Percentiles rank a stretch among this genome's conserved stretches.
Conservation (phyloP, 352 stramenopile species). For the Globisporangium nagaii region DNA sequence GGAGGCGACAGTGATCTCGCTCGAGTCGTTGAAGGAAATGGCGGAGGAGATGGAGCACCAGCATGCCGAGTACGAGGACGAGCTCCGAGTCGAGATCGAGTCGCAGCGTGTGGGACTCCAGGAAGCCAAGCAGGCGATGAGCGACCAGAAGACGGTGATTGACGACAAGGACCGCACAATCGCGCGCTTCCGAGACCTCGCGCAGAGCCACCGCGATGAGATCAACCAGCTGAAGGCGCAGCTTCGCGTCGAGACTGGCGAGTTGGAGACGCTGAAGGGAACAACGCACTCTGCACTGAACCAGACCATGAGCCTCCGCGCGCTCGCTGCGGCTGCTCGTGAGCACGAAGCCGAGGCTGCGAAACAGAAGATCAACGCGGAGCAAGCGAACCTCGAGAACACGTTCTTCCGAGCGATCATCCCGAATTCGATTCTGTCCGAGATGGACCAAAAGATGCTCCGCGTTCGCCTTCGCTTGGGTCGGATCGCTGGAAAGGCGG, state of each 20-base stretch:
- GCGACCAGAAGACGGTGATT: constrained; percentile 49
- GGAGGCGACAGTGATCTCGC: constrained; percentile 57
- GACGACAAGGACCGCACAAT: constrained; percentile 83
- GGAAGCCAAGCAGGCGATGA: constrained; percentile 49
- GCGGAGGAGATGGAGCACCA: constrained; percentile 88
- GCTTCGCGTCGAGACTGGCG: constrained; percentile 59
- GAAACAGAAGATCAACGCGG: constrained; percentile 60
- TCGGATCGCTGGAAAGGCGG: constrained; percentile 59
- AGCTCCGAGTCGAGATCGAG: constrained; percentile 70
- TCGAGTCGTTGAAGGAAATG: constrained; percentile 80
- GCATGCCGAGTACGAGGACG: constrained; percentile 74
- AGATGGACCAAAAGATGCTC: constrained; percentile 70
- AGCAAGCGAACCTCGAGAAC: constrained; percentile 64
- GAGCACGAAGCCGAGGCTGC: constrained; percentile 65
- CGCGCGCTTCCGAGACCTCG: constrained; percentile 68
- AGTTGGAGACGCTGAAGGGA: constrained; percentile 70
- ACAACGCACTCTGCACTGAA: constrained; percentile 68
- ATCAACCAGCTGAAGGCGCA: constrained; percentile 70
- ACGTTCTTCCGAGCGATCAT: constrained; percentile 61
- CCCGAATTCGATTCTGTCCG: constrained; percentile 64
- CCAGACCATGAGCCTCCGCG: constrained; percentile 68
- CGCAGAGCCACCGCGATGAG: constrained; percentile 61
- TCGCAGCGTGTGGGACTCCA: constrained; percentile 40
- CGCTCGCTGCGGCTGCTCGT: constrained; percentile 45
- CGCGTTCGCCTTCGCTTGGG: constrained; percentile 59